These are phyloP conservation scores for Penicillium paradoxum DNA, from an alignment of 495 filamentous ascomycete genomes.

Conservation along the genomic window DNA sequence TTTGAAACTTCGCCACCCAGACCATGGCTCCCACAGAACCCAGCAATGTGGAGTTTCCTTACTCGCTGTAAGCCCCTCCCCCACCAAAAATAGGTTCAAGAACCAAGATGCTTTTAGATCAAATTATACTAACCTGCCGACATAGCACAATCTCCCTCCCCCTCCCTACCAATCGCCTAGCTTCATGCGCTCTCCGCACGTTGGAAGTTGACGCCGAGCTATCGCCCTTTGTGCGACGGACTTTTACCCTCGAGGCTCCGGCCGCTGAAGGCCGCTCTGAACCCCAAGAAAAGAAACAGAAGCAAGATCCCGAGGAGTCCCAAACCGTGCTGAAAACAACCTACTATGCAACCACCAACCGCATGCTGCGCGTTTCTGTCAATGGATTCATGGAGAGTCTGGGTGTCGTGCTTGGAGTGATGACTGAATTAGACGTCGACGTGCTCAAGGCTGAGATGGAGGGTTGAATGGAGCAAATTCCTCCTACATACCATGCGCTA, in stretches of 20 bases:
- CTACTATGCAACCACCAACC: conserved; percentile 86
- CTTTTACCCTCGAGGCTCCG: conserved; percentile 52
- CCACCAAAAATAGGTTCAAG: background rate
- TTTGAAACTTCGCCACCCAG: background rate
- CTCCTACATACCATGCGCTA: background rate
- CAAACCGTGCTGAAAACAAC: conserved; percentile 62
- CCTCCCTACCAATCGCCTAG: conserved; percentile 76
- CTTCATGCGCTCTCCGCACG: conserved; percentile 66
- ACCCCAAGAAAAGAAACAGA: conserved; percentile 25
- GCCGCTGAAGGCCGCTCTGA: conserved; percentile 14
- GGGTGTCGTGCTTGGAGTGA: conserved; percentile 74
- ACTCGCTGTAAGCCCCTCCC: conserved; percentile 54
- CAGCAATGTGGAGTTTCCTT: conserved; percentile 58
- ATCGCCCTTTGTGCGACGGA: conserved; percentile 72
- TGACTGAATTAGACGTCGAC: conserved; percentile 86
- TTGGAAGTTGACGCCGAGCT: conserved; percentile 85
- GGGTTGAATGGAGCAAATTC: conserved; percentile 14
- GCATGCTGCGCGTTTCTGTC: conserved; percentile 94
- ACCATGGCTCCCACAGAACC: conserved; percentile 25
- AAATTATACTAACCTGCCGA: background rate
- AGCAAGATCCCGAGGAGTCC: conserved; percentile 32
- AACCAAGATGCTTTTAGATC: background rate
- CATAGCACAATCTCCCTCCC: conserved; percentile 73
- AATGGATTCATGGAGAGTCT: conserved; percentile 97
- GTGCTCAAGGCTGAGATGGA: conserved; percentile 48